Evolutionary conservation across 371 early-diverging fungal genomes (phyloP).

Genomic region (Parasitella parasitica): DNA sequence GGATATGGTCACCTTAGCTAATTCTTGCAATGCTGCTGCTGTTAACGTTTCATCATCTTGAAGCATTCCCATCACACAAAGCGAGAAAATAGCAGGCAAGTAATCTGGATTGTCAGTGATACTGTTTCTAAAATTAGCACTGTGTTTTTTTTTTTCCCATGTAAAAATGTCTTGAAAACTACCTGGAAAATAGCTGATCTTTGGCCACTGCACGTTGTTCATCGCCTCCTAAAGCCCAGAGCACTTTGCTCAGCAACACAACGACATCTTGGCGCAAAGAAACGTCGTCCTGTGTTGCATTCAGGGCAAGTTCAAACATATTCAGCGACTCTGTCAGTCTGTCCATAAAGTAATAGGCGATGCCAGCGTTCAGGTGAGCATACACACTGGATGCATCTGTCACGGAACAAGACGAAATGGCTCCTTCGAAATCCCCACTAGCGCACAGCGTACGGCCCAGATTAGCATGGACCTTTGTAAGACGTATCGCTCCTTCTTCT

Average conservation of each 20-base stretch:
- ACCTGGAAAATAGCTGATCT: constrained; percentile 72
- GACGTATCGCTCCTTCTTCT: constrained; percentile 17
- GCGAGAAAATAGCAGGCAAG: constrained; percentile 69
- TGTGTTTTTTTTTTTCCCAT: constrained; percentile 22
- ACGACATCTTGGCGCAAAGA: constrained; percentile 62
- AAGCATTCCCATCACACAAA: constrained; percentile 81
- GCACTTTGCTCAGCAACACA: constrained; percentile 77
- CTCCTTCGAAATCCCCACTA: constrained; percentile 46
- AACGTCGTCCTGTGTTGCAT: constrained; percentile 48
- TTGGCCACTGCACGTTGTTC: constrained; percentile 80
- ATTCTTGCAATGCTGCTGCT: constrained; percentile 71
- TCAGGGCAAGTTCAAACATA: constrained; percentile 74
- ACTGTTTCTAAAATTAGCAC: constrained; percentile 28
- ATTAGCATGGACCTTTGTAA: constrained; percentile 55
- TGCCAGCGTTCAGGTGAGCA: constrained; percentile 67
- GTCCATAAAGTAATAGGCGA: constrained; percentile 75
- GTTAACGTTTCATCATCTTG: constrained; percentile 74
- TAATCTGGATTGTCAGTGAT: constrained; percentile 54
- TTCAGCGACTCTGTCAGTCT: constrained; percentile 66
- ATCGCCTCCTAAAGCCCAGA: constrained; percentile 83
- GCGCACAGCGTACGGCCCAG: constrained; percentile 66
- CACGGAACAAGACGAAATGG: constrained; percentile 45
- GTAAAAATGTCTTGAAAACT: constrained; percentile 24
- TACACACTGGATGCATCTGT: constrained; percentile 39
- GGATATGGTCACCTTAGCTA: constrained; percentile 60